Percentiles rank a stretch among this genome's conserved stretches.
Evolutionary conservation across 768 basidiomycete genomes (phyloP).

Genomic region (Boletus huronensis): DNA sequence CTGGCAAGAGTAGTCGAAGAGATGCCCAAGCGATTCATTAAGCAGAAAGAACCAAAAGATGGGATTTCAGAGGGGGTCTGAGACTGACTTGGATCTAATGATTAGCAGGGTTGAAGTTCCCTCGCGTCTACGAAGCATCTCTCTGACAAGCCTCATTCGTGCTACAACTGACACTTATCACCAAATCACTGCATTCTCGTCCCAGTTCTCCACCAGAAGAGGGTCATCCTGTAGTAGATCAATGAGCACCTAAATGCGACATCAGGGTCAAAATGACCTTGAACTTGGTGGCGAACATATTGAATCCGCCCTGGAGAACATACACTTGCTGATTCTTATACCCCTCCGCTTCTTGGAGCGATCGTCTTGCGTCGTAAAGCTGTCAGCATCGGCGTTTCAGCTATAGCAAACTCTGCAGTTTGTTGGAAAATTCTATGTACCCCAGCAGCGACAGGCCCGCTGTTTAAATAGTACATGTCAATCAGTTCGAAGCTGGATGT

Average conservation of each 20-base stretch:
- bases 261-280: constrained; percentile 39
- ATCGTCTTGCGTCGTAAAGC: constrained; percentile 68
- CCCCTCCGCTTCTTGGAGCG: constrained; percentile 38
- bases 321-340: constrained; percentile 53
- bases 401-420: neutral
- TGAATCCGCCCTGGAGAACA: constrained; percentile 71
- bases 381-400: constrained; percentile 27
- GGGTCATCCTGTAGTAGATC: constrained; percentile 51
- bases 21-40: constrained; percentile 54
- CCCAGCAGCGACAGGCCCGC: constrained; percentile 75
- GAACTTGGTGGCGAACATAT: constrained; percentile 64
- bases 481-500: constrained; percentile 2
- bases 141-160: neutral
- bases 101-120: neutral
- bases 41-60: constrained; percentile 37
- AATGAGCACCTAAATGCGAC: neutral
- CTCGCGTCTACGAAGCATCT: neutral
- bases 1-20: constrained; percentile 57
- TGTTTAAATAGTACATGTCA: constrained; percentile 24
- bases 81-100: neutral
- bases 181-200: constrained; percentile 52
- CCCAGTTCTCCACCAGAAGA: constrained; percentile 74
- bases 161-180: constrained; percentile 26
- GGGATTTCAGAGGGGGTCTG: constrained; percentile 10
- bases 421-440: constrained; percentile 40